Evolutionary conservation across 23 red algal species (phyloP), one percentile per base, ranked within the genome.

Genomic region (Chondrus crispus): DNA sequence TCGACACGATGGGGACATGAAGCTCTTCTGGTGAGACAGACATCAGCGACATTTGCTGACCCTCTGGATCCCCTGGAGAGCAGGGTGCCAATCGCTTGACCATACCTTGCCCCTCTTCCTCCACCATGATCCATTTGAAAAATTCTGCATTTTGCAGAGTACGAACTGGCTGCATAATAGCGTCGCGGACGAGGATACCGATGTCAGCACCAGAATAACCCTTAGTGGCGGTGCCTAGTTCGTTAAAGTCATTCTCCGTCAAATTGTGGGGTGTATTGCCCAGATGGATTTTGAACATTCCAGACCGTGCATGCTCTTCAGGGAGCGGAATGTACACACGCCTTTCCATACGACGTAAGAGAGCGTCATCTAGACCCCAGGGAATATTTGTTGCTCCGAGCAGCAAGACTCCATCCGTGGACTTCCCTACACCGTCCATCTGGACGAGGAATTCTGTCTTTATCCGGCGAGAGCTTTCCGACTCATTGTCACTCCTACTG

Each of bases 381-480:
- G 95, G 95, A 44, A 96, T 88, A 64, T 96, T 96, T 13, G 95
- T 96, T 5, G 95, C 95, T 37, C 95, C 95, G 28, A 96, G 72
- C 22, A 96, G 88, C 33, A 96, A 48, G n/a, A 96, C 88, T 24
- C 84, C 84, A 30, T 85, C 92, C 16, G 60, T 74, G 19, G 62
- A 78, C 50, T 93, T 96, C 37, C 80, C 91, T 38, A 89, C 93
- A 19, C 89, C 95, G 47, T 96, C 89, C 95, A 96, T 96, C 46
- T 96, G 95, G 13, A 96, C 83, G 33, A 96, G 90, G 44, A 96
- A 96, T 51, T 96, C 95, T n/a, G 95, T 96, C 52, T 96, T 96
- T 44, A 96, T 93, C 29, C 95, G 52, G 13, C 95, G 89, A 19
- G 88, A 81, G 46, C 82, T 89, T 46, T 96, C 95, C 43, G 82